phyloP scores from a whole-genome alignment of 352 stramenopile species.

The Phytophthora aleatoria region DNA sequence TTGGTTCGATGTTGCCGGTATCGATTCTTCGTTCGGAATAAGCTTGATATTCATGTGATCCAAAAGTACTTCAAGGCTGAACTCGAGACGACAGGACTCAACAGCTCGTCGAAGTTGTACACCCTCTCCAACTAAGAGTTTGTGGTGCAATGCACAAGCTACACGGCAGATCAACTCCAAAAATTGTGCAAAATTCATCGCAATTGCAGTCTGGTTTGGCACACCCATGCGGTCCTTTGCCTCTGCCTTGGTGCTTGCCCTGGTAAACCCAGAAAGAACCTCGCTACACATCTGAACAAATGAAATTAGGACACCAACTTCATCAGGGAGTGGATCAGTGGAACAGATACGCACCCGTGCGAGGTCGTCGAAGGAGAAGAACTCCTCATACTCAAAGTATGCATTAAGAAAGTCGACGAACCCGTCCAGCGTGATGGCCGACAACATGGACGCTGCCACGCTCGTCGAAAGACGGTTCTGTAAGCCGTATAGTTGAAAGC shows the following conservation, averaged over 20 bases:
- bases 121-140: constrained; percentile 49
- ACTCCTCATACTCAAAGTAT: constrained; percentile 83
- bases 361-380: constrained; percentile 56
- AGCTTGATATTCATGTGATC: constrained; percentile 60
- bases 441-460: constrained; percentile 6
- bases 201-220: background rate
- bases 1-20: background rate
- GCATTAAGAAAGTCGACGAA: constrained; percentile 83
- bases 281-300: constrained; percentile 20
- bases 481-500: constrained; percentile 64
- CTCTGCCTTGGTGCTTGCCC: constrained; percentile 6
- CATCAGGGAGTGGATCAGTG: background rate
- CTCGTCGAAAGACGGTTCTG: constrained; percentile 27
- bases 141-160: constrained; percentile 55
- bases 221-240: constrained; percentile 9
- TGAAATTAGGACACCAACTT: background rate
- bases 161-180: constrained; percentile 70
- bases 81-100: constrained; percentile 65
- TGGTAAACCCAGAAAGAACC: constrained; percentile 12
- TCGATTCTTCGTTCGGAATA: constrained; percentile 19
- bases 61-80: constrained; percentile 63
- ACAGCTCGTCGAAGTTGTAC: constrained; percentile 56
- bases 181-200: constrained; percentile 65
- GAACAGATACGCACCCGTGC: constrained; percentile 28
- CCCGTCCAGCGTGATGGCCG: constrained; percentile 61